phyloP scores from a whole-genome alignment of 441 rosid genomes.

The Erodium chrysanthum region DNA sequence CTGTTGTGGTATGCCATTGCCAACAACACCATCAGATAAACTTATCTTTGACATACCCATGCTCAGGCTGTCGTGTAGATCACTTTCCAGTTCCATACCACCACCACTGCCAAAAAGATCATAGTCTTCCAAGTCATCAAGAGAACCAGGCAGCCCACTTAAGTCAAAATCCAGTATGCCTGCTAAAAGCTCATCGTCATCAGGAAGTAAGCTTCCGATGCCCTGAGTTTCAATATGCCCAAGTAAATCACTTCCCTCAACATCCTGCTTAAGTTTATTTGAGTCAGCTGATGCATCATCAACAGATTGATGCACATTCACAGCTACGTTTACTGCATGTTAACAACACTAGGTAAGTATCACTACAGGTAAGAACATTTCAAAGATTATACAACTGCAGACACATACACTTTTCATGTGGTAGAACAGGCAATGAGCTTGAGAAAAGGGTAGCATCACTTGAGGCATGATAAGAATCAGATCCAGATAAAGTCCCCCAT shows the following conservation, averaged over 20 bases:
- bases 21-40: constrained; percentile 43
- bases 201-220: constrained; percentile 53
- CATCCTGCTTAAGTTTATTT: constrained; percentile 28
- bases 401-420: constrained; percentile 52
- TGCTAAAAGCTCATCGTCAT: constrained; percentile 71
- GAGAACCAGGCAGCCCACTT: constrained; percentile 46
- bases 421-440: constrained; percentile 63
- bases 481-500: constrained; percentile 39
- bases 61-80: constrained; percentile 36
- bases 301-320: constrained; percentile 32
- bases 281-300: constrained; percentile 41
- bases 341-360: too few species aligned
- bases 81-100: constrained; percentile 72
- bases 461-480: constrained; percentile 30
- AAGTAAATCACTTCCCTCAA: constrained; percentile 40
- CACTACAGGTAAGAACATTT: not conserved
- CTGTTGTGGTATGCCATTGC: constrained; percentile 45
- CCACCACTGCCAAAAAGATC: constrained; percentile 75
- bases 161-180: constrained; percentile 66
- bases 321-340: constrained; percentile 53
- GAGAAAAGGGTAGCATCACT: constrained; percentile 70
- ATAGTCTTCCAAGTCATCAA: constrained; percentile 69
- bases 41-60: constrained; percentile 51
- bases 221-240: constrained; percentile 41
- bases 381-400: not conserved